Evolutionary conservation across 768 basidiomycete species (phyloP).

Genomic region (Kwoniella botswanensis): DNA sequence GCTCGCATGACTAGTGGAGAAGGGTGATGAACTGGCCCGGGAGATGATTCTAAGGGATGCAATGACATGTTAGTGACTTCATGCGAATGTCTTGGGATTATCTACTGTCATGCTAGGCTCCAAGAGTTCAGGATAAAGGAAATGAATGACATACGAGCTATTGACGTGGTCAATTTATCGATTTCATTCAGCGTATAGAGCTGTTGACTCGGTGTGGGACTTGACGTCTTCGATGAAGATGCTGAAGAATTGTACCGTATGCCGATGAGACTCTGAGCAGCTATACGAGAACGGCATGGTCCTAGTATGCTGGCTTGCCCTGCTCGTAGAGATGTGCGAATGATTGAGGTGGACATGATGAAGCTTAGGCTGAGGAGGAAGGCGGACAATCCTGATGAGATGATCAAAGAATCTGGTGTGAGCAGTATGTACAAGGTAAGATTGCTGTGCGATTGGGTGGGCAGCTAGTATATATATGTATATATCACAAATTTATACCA

Average conservation of each 20-base stretch:
- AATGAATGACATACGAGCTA: conserved; percentile 41
- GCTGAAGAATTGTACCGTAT: conserved; percentile 4
- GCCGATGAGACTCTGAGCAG: background rate
- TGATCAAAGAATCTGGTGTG: background rate
- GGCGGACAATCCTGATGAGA: background rate
- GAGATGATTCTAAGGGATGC: conserved; percentile 22
- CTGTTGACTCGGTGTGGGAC: conserved; percentile 41
- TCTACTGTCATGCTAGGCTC: too few species aligned
- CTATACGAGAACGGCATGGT: background rate
- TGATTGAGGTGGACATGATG: conserved; percentile 6
- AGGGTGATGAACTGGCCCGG: conserved; percentile 28
- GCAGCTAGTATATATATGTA: too few species aligned
- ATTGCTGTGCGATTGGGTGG: too few species aligned
- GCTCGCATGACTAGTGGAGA: conserved; percentile 52
- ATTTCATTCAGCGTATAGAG: conserved; percentile 48
- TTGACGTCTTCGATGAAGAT: background rate
- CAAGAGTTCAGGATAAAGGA: background rate
- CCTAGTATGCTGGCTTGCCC: background rate
- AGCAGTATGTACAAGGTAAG: too few species aligned
- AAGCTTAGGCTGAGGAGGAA: background rate
- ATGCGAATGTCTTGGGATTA: too few species aligned
- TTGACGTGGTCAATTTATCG: conserved; percentile 48
- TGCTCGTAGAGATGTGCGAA: conserved; percentile 9
- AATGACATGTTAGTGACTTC: background rate
- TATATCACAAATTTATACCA: too few species aligned